Base-by-base conservation (phyloP, 2,329 filamentous ascomycete genomes). In the Alternaria sp. region DNA sequence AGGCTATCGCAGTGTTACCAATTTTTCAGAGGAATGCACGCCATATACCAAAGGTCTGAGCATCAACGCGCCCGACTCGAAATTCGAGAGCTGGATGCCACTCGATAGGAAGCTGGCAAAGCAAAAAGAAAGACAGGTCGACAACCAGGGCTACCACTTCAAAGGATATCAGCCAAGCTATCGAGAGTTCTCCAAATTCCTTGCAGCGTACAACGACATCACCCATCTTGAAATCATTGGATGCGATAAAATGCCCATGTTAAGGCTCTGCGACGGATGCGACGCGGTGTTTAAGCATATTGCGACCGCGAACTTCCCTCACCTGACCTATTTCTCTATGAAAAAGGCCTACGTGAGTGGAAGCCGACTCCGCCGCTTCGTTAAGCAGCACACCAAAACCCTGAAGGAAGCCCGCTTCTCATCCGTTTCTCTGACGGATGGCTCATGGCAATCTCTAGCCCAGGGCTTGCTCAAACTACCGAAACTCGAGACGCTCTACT, bases 21-120 rank as follows among this genome's bases (percentile, higher is more conserved):
- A 4, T 15, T 36, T 3, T 2, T 13, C 30, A 4, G 30, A 4
- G 13, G 30, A 36, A 15, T 36, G 30, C 7, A 4, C 30, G 30
- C 13, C 30, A 15, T 36, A 36, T 5, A 36, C 30, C 13, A 36
- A 36, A 36, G 30, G 30, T 36, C 30, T 36, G 7, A 36, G 1
- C 30, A 36, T 36, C 30, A 36, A 36, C 0, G 30, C 30, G 30
- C 30, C 30, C 13, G 13, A 36, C 30, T 36, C 30, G 30, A 2
- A 1, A 2, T 36, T 36, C 4, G 4, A 15, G 30, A 4, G 4
- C 3, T 0, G 30, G 6, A 36, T 2, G 30, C 7, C 30, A 3
- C 30, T 36, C 7, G 3, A 36, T 15, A 36, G 30, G 13, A 36
- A 36, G 30, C 30, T 36, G 30, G 6, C 6, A 36, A 36, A 36